Conservation (phyloP, 2,329 filamentous ascomycete species). For the Ophiostoma quercus region DNA sequence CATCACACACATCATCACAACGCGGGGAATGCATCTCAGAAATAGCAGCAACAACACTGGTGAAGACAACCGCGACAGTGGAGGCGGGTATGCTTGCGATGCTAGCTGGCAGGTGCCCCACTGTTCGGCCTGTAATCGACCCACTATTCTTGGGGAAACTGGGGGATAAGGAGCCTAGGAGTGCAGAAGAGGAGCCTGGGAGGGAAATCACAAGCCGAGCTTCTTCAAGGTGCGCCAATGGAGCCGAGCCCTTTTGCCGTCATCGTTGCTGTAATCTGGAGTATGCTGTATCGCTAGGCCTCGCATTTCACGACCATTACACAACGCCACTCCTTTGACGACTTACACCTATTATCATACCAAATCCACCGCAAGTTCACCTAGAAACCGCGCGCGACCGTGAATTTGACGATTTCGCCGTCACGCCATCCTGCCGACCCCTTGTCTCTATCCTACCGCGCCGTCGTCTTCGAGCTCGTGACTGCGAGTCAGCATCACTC, state of each 20-base stretch:
- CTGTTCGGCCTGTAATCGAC: neutral
- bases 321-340: neutral
- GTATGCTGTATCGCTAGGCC: no score
- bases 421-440: neutral
- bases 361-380: neutral
- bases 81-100: slow-evolving; percentile 11
- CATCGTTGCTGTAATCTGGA: neutral
- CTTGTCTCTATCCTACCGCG: neutral
- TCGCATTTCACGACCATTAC: neutral
- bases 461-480: neutral
- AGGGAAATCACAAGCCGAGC: slow-evolving; percentile 18
- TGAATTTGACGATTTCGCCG: neutral
- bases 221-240: slow-evolving; percentile 8
- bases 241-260: slow-evolving; percentile 1
- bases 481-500: neutral
- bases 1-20: neutral
- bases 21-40: neutral
- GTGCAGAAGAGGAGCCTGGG: neutral
- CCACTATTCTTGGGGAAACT: slow-evolving; percentile 17
- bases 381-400: neutral
- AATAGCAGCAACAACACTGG: neutral
- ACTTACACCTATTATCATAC: no score
- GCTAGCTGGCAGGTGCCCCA: slow-evolving; percentile 2
- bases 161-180: neutral
- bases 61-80: slow-evolving; percentile 1